Evolutionary conservation across 2,329 filamentous ascomycete species (phyloP).

Genomic region (Beauveria sp.): DNA sequence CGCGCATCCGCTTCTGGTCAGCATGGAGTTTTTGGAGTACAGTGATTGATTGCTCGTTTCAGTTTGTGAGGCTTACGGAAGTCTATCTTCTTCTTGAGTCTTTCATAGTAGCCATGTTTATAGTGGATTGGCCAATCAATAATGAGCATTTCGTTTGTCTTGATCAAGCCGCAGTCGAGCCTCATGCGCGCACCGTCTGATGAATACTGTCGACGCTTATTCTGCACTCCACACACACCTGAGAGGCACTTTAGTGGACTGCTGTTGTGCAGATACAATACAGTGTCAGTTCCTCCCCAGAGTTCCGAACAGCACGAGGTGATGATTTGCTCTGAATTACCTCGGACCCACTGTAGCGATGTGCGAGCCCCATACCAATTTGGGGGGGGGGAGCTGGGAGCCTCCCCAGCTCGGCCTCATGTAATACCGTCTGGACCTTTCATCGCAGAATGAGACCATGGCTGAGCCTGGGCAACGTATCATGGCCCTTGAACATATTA

Average conservation of each 20-base stretch:
- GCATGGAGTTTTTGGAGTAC: conserved; percentile 9
- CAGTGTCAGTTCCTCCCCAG: too few relatives aligned
- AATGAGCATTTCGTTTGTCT: not conserved
- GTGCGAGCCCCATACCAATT: too few relatives aligned
- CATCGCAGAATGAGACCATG: not conserved
- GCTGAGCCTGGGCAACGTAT: not conserved
- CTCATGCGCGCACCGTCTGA: not conserved
- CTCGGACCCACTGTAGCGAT: too few relatives aligned
- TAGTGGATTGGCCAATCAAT: not conserved
- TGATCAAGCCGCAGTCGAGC: not conserved
- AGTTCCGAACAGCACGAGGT: too few relatives aligned
- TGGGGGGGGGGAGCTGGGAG: too few relatives aligned
- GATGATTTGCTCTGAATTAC: too few relatives aligned
- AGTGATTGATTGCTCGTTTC: not conserved
- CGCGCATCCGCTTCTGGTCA: conserved; percentile 2
- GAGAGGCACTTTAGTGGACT: too few relatives aligned
- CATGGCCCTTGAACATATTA: not conserved
- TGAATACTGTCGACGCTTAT: too few relatives aligned
- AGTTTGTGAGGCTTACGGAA: not conserved
- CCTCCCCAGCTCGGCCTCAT: not conserved
- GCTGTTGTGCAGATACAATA: too few relatives aligned
- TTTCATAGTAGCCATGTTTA: too few relatives aligned
- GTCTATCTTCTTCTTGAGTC: not conserved
- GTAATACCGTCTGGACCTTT: conserved; percentile 5
- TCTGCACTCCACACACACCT: too few relatives aligned